A percentile compares a stretch with the other conserved stretches of the same genome.
phyloP scores from a whole-genome alignment of 805 yeast species.

The Saccharomycopsis malanga region DNA sequence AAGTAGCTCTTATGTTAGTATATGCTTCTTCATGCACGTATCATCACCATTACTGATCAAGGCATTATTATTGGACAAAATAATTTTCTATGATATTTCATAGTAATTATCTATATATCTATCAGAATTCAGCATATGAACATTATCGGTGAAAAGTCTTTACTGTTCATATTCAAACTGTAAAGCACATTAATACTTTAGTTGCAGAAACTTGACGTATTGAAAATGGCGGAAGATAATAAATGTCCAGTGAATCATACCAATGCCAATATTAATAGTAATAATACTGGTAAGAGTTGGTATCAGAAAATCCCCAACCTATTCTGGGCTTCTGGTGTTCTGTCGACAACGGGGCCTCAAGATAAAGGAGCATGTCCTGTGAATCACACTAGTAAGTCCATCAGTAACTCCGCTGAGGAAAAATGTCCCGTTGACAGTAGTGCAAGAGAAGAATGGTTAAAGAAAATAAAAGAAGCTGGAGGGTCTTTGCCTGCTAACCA shows the following conservation, averaged over 20 bases:
- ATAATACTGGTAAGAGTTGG: background rate
- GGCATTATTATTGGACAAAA: no score
- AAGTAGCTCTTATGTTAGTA: no score
- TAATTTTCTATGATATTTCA: no score
- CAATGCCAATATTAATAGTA: background rate
- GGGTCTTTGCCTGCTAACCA: background rate
- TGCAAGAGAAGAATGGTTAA: conserved; percentile 55
- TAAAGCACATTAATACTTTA: no score
- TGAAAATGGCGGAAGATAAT: background rate
- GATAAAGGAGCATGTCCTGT: conserved; percentile 43
- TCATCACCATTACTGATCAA: no score
- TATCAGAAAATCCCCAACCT: background rate
- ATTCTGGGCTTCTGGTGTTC: conserved; percentile 12
- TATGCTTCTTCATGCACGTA: no score
- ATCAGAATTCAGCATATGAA: no score
- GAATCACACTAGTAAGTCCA: conserved; percentile 34
- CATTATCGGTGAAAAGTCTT: no score
- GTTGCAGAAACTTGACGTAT: no score
- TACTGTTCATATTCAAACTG: no score
- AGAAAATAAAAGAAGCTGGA: conserved; percentile 21
- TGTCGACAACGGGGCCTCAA: background rate
- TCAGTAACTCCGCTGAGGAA: background rate
- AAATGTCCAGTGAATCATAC: conserved; percentile 17
- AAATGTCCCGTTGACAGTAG: conserved; percentile 63
- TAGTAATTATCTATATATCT: no score